Conservation (phyloP, 2,329 filamentous ascomycete species). For the Pseudogymnoascus sp. region DNA sequence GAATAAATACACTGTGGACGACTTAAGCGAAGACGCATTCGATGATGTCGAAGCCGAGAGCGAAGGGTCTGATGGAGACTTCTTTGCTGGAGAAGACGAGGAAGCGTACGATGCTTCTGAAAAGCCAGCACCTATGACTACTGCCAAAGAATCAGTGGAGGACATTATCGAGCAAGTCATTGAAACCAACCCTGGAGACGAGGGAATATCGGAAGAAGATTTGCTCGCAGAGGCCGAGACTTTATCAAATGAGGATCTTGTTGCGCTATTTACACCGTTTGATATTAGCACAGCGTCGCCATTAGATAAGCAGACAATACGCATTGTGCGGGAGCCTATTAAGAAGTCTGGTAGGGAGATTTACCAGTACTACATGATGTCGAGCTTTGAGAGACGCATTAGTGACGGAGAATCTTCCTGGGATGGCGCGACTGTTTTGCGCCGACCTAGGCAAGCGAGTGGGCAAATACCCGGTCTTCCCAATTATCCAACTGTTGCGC, state of each 20-base stretch:
- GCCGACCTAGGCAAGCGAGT: constrained; percentile 6
- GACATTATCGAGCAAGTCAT: neutral
- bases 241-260: neutral
- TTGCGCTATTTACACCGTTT: neutral
- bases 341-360: neutral
- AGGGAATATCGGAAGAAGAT: constrained; percentile 2
- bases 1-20: neutral
- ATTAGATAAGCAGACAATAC: neutral
- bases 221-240: neutral
- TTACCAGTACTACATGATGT: neutral
- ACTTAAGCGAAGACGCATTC: constrained; percentile 5
- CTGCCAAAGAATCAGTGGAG: neutral
- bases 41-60: neutral
- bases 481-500: neutral
- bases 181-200: neutral
- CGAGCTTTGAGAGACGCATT: constrained; percentile 2
- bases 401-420: neutral
- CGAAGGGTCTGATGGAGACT: neutral
- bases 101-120: neutral
- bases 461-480: neutral
- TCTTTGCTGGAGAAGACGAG: constrained; percentile 1
- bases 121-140: neutral
- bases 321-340: constrained; percentile 5
- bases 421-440: neutral
- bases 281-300: neutral